phyloP scores from a whole-genome alignment of 2,329 filamentous ascomycete species.

The Xylariaceae sp. region DNA sequence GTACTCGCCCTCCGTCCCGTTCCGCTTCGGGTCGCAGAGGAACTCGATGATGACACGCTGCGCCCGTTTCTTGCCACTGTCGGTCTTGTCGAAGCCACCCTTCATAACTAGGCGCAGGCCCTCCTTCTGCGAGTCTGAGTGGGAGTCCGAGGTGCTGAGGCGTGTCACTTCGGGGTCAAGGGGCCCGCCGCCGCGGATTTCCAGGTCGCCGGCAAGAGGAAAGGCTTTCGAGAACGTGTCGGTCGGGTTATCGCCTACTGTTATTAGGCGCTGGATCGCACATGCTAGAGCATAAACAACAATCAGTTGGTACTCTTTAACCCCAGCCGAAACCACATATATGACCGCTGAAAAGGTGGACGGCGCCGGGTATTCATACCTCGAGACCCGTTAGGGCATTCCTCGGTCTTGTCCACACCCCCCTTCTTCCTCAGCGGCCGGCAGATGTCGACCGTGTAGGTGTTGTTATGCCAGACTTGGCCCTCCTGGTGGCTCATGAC shows the following conservation, averaged over 20 bases:
- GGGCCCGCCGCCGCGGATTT: conserved; percentile 56
- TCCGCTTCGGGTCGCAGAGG: conserved; percentile 72
- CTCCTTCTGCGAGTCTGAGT: conserved; percentile 67
- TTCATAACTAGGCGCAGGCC: conserved; percentile 72
- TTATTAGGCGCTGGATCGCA: conserved; percentile 65
- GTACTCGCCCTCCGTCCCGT: conserved; percentile 74
- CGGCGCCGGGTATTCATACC: conserved; percentile 47
- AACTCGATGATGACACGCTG: conserved; percentile 86
- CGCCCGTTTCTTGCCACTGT: conserved; percentile 58
- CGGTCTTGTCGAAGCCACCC: conserved; percentile 57
- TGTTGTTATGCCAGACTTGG: conserved; percentile 67
- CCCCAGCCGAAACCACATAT: background rate
- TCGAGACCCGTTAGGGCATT: conserved; percentile 71
- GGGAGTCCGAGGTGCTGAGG: conserved; percentile 65
- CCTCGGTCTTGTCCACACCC: conserved; percentile 54
- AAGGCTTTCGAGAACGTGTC: conserved; percentile 60
- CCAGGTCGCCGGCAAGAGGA: conserved; percentile 74
- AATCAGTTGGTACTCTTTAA: conserved; percentile 15
- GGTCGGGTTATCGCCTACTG: conserved; percentile 49
- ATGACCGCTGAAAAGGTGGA: background rate
- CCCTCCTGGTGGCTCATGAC: conserved; percentile 59
- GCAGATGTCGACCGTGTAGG: conserved; percentile 82
- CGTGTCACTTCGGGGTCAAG: conserved; percentile 69
- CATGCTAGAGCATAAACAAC: conserved; percentile 63
- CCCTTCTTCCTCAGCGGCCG: conserved; percentile 64